Conservation (phyloP, 2,329 filamentous ascomycete species). For the Verticillium dahliae region DNA sequence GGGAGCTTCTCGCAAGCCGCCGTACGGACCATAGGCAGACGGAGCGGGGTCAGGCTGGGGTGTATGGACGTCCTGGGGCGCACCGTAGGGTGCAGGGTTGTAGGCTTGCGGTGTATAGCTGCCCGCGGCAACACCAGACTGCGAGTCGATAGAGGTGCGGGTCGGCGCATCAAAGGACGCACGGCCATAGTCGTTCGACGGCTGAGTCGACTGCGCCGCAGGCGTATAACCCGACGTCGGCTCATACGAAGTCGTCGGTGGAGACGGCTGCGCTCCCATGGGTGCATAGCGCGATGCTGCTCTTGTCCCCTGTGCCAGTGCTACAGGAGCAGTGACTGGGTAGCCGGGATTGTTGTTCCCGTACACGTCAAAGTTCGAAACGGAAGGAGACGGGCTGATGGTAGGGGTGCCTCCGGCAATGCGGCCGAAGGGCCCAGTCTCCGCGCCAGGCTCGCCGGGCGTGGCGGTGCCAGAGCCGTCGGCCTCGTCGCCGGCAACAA, state of each 20-base stretch:
- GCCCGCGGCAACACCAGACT: conserved; percentile 17
- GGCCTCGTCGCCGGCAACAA: conserved; percentile 85
- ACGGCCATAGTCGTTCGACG: conserved; percentile 11
- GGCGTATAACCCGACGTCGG: conserved; percentile 10
- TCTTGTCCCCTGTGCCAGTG: conserved; percentile 30
- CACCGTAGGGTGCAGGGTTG: conserved; percentile 8
- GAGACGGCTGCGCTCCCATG: conserved; percentile 18
- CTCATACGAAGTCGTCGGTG: conserved; percentile 18
- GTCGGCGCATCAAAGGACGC: conserved; percentile 15
- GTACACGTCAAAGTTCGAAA: conserved; percentile 67
- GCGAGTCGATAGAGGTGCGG: conserved; percentile 35
- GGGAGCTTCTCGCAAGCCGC: conserved; percentile 1
- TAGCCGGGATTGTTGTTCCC: conserved; percentile 39
- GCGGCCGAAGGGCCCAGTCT: conserved; percentile 74
- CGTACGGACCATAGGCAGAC: conserved; percentile 12
- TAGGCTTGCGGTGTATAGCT: conserved; percentile 28
- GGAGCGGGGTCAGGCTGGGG: neutral
- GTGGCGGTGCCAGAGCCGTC: conserved; percentile 55
- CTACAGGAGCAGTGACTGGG: conserved; percentile 21
- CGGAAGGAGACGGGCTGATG: conserved; percentile 67
- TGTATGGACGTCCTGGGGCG: neutral
- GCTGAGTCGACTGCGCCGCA: conserved; percentile 12
- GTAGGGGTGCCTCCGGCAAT: conserved; percentile 71
- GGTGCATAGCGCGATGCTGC: conserved; percentile 47
- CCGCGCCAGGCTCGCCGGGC: conserved; percentile 40